Conservation (phyloP, 2,329 filamentous ascomycete genomes). For the Biscogniauxia mediterranea region DNA sequence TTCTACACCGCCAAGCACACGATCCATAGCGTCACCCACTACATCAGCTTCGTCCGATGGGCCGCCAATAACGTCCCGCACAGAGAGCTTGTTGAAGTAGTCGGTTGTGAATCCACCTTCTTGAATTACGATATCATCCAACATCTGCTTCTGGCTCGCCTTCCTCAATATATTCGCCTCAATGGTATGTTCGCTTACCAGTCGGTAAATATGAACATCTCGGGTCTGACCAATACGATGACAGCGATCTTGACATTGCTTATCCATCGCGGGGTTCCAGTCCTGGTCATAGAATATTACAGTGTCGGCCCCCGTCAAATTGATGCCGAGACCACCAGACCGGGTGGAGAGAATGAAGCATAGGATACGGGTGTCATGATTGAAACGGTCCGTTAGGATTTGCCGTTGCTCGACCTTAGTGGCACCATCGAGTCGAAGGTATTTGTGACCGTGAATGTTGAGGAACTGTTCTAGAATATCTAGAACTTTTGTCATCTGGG, state of each 20-base stretch:
- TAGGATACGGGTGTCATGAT: constrained; percentile 86
- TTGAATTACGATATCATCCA: constrained; percentile 97
- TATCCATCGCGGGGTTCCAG: constrained; percentile 99
- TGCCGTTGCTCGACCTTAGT: constrained; percentile 96
- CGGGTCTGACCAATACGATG: constrained; percentile 97
- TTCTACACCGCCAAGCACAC: constrained; percentile 69
- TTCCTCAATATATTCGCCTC: constrained; percentile 97
- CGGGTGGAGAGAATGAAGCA: constrained; percentile 95
- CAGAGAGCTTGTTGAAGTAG: constrained; percentile 77
- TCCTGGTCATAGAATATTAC: constrained; percentile 99
- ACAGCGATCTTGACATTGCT: constrained; percentile 95
- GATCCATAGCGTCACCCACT: constrained; percentile 72
- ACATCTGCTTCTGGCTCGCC: constrained; percentile 94
- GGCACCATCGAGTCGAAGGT: constrained; percentile 91
- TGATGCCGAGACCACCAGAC: constrained; percentile 93
- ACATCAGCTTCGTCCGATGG: constrained; percentile 51
- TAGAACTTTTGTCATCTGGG: constrained; percentile 98
- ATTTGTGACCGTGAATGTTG: constrained; percentile 96
- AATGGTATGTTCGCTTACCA: constrained; percentile 91
- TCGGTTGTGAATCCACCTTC: constrained; percentile 98
- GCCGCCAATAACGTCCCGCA: constrained; percentile 65
- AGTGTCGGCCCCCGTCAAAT: constrained; percentile 92
- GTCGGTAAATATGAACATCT: constrained; percentile 95
- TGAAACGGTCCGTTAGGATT: constrained; percentile 94
- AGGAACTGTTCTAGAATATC: constrained; percentile 97